phyloP scores from a whole-genome alignment of 257 asterid species.

The Solanum megistacrolobum region DNA sequence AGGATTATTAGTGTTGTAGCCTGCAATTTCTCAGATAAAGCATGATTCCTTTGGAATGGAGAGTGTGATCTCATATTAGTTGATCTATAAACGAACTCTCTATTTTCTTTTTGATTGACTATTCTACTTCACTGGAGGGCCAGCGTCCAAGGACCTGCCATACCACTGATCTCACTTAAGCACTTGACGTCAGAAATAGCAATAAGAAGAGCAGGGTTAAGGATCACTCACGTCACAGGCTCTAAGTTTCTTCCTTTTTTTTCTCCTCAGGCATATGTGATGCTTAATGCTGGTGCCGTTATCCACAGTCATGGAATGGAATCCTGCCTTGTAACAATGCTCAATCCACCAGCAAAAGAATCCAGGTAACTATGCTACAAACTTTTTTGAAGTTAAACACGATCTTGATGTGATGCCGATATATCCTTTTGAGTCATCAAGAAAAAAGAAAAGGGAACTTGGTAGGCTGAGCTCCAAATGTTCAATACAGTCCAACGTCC shows the following conservation, averaged over 20 bases:
- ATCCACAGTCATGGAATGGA: conserved; percentile 98
- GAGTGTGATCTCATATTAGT: neutral
- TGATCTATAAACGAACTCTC: neutral
- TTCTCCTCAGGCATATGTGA: conserved; percentile 59
- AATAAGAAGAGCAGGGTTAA: neutral
- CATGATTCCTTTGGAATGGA: neutral
- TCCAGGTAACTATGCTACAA: conserved; percentile 35
- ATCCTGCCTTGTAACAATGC: conserved; percentile 80
- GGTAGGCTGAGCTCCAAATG: neutral
- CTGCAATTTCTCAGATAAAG: neutral
- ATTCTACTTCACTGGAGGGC: neutral
- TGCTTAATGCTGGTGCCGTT: conserved; percentile 93
- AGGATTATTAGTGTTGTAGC: neutral
- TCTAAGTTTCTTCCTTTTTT: neutral
- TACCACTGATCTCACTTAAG: neutral
- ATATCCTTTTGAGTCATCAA: neutral
- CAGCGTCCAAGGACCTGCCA: neutral
- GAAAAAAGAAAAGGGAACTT: neutral
- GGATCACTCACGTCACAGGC: neutral
- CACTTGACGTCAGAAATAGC: neutral
- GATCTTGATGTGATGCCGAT: neutral
- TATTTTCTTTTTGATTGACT: neutral
- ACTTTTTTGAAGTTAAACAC: neutral
- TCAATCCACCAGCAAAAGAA: conserved; percentile 76
- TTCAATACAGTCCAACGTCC: neutral